Percentiles rank a stretch among this genome's conserved stretches.
Conservation (phyloP, 768 basidiomycete genomes). For the Russula foetens region DNA sequence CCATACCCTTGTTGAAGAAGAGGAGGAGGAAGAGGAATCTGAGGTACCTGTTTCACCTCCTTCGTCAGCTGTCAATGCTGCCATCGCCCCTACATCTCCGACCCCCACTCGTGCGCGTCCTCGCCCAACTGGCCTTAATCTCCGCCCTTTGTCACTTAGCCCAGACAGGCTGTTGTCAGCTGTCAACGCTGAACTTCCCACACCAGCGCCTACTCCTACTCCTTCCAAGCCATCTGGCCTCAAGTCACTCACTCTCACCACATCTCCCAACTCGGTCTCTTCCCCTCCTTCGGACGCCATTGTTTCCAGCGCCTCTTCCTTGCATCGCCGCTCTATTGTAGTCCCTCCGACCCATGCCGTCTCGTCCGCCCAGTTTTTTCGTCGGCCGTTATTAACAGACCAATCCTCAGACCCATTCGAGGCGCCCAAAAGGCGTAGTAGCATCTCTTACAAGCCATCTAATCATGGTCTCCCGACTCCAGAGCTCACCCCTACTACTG, state of each 20-base stretch:
- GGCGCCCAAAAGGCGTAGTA: constrained; percentile 44
- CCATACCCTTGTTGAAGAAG: constrained; percentile 74
- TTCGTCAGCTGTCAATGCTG: background rate
- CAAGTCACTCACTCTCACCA: constrained; percentile 44
- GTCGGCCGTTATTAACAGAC: constrained; percentile 26
- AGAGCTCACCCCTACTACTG: constrained; percentile 60
- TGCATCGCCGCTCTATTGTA: constrained; percentile 29
- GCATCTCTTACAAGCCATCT: constrained; percentile 62
- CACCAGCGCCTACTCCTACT: constrained; percentile 42
- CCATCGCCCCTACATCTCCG: constrained; percentile 21
- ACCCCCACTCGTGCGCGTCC: constrained; percentile 42
- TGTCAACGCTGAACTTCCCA: constrained; percentile 21
- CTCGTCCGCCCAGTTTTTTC: constrained; percentile 29
- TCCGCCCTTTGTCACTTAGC: constrained; percentile 66
- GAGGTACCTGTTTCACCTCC: constrained; percentile 23
- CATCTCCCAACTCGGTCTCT: constrained; percentile 19
- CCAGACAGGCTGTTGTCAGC: constrained; percentile 39
- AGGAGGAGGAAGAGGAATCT: constrained; percentile 79
- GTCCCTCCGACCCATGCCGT: constrained; percentile 26
- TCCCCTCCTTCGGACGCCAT: constrained; percentile 6
- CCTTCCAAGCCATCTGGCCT: constrained; percentile 42
- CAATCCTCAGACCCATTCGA: constrained; percentile 29
- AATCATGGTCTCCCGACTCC: constrained; percentile 57
- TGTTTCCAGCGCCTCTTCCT: constrained; percentile 12
- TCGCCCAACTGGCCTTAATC: constrained; percentile 57